These are phyloP conservation scores for Elsinoe fawcettii DNA, from an alignment of 2,329 filamentous ascomycete genomes.

Conservation along the genomic window DNA sequence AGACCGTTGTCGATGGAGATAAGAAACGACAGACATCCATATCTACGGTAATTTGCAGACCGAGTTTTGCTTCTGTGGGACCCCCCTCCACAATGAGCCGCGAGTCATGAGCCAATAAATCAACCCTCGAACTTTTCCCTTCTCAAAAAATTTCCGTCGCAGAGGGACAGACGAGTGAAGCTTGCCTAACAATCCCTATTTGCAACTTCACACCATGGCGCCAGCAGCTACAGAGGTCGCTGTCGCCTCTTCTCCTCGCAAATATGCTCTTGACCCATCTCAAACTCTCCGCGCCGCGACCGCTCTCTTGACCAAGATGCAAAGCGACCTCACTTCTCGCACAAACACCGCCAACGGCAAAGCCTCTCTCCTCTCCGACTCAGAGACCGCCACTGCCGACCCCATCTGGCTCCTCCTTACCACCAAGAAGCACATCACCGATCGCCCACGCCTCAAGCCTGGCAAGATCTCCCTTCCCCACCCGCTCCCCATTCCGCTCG, in stretches of 20 bases:
- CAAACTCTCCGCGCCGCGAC: slow-evolving; percentile 53
- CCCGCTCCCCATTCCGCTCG: slow-evolving; percentile 47
- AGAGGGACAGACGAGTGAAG: too few relatives aligned
- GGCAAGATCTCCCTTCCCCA: slow-evolving; percentile 56
- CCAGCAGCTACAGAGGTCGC: background rate
- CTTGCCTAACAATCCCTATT: background rate
- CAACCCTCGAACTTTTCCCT: background rate
- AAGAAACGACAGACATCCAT: background rate
- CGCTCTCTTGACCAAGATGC: slow-evolving; percentile 48
- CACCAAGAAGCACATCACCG: slow-evolving; percentile 59
- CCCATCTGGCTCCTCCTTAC: slow-evolving; percentile 56
- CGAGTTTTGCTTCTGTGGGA: background rate
- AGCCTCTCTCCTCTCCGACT: slow-evolving; percentile 47
- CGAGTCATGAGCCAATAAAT: background rate
- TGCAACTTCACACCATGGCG: background rate
- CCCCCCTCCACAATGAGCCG: background rate
- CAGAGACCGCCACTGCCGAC: slow-evolving; percentile 40
- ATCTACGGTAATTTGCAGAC: background rate
- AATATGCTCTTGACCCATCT: slow-evolving; percentile 31
- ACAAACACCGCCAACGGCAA: slow-evolving; percentile 43
- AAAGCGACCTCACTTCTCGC: slow-evolving; percentile 36
- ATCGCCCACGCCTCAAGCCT: slow-evolving; percentile 74
- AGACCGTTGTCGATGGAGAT: background rate
- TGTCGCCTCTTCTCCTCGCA: background rate
- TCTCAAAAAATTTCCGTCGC: background rate